phyloP scores from a whole-genome alignment of 2,329 filamentous ascomycete genomes.

The Fusarium mangiferae region DNA sequence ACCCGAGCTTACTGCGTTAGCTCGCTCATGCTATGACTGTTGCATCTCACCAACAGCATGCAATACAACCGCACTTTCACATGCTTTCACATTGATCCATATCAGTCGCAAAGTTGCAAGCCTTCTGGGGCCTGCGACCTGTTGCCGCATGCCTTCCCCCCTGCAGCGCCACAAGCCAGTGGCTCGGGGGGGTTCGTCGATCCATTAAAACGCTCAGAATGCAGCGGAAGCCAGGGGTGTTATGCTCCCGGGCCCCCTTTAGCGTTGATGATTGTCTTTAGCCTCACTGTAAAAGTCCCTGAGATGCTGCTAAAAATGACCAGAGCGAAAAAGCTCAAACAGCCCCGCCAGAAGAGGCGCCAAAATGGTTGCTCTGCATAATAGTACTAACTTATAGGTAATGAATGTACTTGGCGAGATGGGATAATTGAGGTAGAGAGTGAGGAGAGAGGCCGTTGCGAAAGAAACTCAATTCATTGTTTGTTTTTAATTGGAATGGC shows the following conservation, averaged over 20 bases:
- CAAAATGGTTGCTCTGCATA: constrained; percentile 16
- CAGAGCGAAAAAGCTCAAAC: constrained; percentile 1
- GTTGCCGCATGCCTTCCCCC: constrained; percentile 12
- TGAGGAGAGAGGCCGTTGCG: constrained; percentile 20
- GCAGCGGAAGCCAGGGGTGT: constrained; percentile 19
- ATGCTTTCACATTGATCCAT: constrained; percentile 26
- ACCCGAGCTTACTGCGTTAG: constrained; percentile 22
- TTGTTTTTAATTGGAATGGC: constrained; percentile 4
- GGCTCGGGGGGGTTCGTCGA: constrained; percentile 9
- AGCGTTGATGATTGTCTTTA: constrained; percentile 19
- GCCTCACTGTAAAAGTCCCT: constrained; percentile 24
- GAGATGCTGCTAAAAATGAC: constrained; percentile 14
- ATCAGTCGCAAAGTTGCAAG: constrained; percentile 8
- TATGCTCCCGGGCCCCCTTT: constrained; percentile 22
- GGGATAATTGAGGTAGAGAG: not conserved
- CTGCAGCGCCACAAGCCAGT: constrained; percentile 34
- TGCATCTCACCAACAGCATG: constrained; percentile 32
- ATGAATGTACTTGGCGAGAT: constrained; percentile 27
- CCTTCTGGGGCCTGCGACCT: constrained; percentile 1
- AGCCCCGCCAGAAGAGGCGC: constrained; percentile 23
- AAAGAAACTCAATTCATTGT: constrained; percentile 28
- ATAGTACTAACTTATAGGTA: not conserved
- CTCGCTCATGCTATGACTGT: not conserved
- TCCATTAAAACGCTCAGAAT: constrained; percentile 27
- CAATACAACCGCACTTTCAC: constrained; percentile 43